Base-by-base conservation (phyloP, 208 protist species). In the Leishmania mexicana region DNA sequence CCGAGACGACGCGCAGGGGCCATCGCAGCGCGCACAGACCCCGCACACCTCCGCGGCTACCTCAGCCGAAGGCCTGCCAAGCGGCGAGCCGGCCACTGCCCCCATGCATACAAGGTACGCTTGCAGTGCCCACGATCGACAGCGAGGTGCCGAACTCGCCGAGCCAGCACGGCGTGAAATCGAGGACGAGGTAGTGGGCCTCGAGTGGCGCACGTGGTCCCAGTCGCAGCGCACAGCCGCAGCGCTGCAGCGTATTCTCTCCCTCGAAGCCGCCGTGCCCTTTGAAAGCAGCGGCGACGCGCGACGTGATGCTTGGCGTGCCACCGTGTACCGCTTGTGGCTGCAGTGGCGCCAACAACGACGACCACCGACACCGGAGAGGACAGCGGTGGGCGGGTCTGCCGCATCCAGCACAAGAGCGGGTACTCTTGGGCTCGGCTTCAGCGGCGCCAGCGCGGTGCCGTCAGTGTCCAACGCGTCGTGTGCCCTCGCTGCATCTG, bases 161-260 rank as follows among this genome's bases (percentile, higher is more conserved):
- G 83, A 81, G 67, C 0, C 73, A 19, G 40, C 77, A 8, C 81
- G 88, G 1, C 75, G 80, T 28, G 53, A 73, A 51, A 79, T 95
- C 31, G 94, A 97, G 84, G 28, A 81, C 15, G 87, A 94, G 83
- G 80, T 97, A 49, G 79, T 88, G 10, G 80, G 78, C 53, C 85
- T 96, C 73, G 94, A 97, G 81, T 97, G 94, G 92, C 81, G 91
- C 40, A 93, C 94, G 38, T 90, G 87, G 81, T 81, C 82, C 7
- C 87, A 95, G 79, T 89, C 92, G 47, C 87, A 94, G 82, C 89
- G 90, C 67, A 94, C 87, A 45, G 87, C 86, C 11, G 87, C 90
- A 8, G 90, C 94, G 35, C 80, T 95, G 42, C 92, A 95, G 71
- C 92, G 91, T 58, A 84, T 97, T 6, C 80, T 97, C 21, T 87